A percentile compares a stretch with the other conserved stretches of the same genome.
phyloP scores from a whole-genome alignment of 345 rosid genomes.

The Salix koriyanagi region DNA sequence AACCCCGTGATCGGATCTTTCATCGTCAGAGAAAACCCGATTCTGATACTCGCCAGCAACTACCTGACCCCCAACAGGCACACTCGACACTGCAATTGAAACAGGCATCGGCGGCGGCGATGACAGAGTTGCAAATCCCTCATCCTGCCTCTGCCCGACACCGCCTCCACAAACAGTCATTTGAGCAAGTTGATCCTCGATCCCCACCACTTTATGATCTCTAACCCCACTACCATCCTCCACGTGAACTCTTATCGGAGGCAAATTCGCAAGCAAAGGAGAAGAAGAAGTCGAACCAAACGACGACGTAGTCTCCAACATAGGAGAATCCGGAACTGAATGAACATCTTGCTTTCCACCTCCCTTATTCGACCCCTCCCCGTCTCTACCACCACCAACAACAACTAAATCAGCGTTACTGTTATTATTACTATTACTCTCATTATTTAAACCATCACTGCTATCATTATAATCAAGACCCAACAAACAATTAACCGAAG shows the following conservation, averaged over 20 bases:
- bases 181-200: constrained; percentile 80
- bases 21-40: constrained; percentile 74
- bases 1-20: constrained; percentile 82
- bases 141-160: constrained; percentile 41
- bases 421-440: not conserved
- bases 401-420: constrained; percentile 27
- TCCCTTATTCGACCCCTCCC: constrained; percentile 23
- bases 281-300: constrained; percentile 94
- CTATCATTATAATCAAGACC: constrained; percentile 61
- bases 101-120: constrained; percentile 55
- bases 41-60: constrained; percentile 43
- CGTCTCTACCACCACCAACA: constrained; percentile 21
- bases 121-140: constrained; percentile 42
- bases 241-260: constrained; percentile 75
- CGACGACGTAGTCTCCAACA: constrained; percentile 83
- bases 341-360: constrained; percentile 45
- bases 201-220: constrained; percentile 59
- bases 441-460: not conserved
- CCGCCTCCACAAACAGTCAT: constrained; percentile 33
- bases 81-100: constrained; percentile 38
- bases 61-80: constrained; percentile 20
- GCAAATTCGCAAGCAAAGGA: constrained; percentile 78
- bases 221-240: constrained; percentile 43
- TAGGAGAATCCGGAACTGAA: constrained; percentile 87
- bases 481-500: constrained; percentile 65